A percentile compares a stretch with the other conserved stretches of the same genome.
Evolutionary conservation across 140 eudicot genomes (phyloP).

Genomic region (Stevia rebaudiana): DNA sequence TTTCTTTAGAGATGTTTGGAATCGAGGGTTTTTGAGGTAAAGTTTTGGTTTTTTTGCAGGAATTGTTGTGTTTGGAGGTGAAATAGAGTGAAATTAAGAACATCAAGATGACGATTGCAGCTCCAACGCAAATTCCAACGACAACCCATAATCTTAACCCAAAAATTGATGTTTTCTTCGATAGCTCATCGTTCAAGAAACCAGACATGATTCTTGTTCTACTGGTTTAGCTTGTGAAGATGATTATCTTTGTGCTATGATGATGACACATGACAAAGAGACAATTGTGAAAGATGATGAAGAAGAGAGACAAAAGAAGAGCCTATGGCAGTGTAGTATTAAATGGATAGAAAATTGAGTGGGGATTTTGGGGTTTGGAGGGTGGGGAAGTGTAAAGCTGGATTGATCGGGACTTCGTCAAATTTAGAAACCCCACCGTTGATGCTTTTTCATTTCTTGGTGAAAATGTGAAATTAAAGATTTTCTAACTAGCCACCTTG

Average conservation of each 20-base stretch:
- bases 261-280: conserved; percentile 34
- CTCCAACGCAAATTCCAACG: conserved; percentile 73
- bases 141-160: conserved; percentile 78
- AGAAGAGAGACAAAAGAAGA: conserved; percentile 17
- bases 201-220: conserved; percentile 26
- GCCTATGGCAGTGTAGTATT: conserved; percentile 20
- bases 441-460: not conserved
- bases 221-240: not conserved
- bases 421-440: conserved; percentile 18
- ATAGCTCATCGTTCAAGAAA: conserved; percentile 59
- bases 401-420: conserved; percentile 23
- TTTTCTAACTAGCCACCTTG: not conserved
- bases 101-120: conserved; percentile 58
- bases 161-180: conserved; percentile 61
- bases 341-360: conserved; percentile 26
- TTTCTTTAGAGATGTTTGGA: conserved; percentile 65
- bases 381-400: conserved; percentile 15
- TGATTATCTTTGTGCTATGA: conserved; percentile 14
- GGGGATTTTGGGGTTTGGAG: conserved; percentile 1
- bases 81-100: conserved; percentile 68
- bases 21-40: conserved; percentile 40
- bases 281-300: conserved; percentile 12
- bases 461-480: not conserved
- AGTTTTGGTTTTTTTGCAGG: conserved; percentile 15
- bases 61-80: conserved; percentile 48